Evolutionary conservation across 2,329 filamentous ascomycete species (phyloP), one percentile per base, ranked within the genome.

Genomic region (Microascus cirrosus): DNA sequence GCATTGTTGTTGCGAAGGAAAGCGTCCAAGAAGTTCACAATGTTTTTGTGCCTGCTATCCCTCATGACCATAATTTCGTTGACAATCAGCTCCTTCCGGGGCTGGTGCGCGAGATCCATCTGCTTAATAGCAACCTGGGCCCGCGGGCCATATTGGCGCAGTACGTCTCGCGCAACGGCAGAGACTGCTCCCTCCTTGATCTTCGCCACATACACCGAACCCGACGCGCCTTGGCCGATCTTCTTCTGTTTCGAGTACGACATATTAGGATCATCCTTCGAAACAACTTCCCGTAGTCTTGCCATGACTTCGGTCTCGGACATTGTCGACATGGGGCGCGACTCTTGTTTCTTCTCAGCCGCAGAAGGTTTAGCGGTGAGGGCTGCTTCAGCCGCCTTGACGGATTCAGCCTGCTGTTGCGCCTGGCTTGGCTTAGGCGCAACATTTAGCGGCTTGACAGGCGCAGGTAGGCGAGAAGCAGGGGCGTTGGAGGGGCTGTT

Each of bases 21-120:
- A 3, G 93, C 92, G 65, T 99, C 94, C 36, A 99, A 77, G 75
- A 96, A 99, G 74, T 99, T 99, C 73, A 99, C 94, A 77, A 99
- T 99, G 73, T 99, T 99, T 61, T 88, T 86, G 72, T 99, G 94
- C 70, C 92, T 89, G 77, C 90, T 96, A 75, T 99, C 94, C 77
- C 97, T 96, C 94, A 99, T 99, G 60, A 99, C 94, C 76, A 99
- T 95, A 68, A 99, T 99, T 69, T 99, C 94, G 71, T 99, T 99
- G 57, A 99, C 94, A 68, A 99, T 99, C 67, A 99, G 77, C 73
- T 99, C 94, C 78, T 99, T 99, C 60, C 94, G 83, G 54, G 94
- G 94, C 72, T 99, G 94, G 69, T 95, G 94, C 55, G 93, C 90
- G 58, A 99, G 82, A 74, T 99, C 94, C 94, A 99, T 99, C 75